Evolutionary conservation across 2,329 filamentous ascomycete species (phyloP).

Genomic region (Immersiporthe knoxdaviesiana): DNA sequence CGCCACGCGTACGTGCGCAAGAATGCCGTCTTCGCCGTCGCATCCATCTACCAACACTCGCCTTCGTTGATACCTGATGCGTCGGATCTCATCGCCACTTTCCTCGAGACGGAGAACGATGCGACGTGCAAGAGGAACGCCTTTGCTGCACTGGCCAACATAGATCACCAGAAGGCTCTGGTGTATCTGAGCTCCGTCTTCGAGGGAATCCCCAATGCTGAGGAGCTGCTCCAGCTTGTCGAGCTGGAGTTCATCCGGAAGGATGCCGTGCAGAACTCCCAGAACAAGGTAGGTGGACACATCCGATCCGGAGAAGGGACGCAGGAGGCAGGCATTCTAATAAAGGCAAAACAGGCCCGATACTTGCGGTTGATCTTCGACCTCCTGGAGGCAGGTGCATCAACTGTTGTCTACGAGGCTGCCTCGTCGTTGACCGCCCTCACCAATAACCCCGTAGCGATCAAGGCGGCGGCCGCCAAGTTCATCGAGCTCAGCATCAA

Average conservation of each 20-base stretch:
- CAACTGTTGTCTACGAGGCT: slow-evolving; percentile 96
- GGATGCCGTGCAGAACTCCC: slow-evolving; percentile 90
- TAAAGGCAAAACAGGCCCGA: slow-evolving; percentile 63
- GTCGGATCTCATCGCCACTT: slow-evolving; percentile 85
- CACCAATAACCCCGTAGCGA: slow-evolving; percentile 94
- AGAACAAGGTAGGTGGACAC: slow-evolving; percentile 75
- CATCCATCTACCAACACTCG: slow-evolving; percentile 89
- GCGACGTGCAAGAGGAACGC: slow-evolving; percentile 97
- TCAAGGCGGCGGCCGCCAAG: slow-evolving; percentile 93
- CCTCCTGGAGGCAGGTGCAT: slow-evolving; percentile 87
- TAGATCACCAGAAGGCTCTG: slow-evolving; percentile 91
- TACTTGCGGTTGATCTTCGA: slow-evolving; percentile 97
- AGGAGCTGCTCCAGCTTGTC: slow-evolving; percentile 89
- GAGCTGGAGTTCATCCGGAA: slow-evolving; percentile 98
- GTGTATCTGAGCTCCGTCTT: slow-evolving; percentile 88
- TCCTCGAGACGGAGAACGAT: slow-evolving; percentile 89
- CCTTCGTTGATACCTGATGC: slow-evolving; percentile 94
- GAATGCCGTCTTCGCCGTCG: slow-evolving; percentile 93
- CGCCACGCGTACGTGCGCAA: slow-evolving; percentile 97
- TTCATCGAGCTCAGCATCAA: slow-evolving; percentile 98
- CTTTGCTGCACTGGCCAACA: slow-evolving; percentile 86
- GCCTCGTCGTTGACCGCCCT: slow-evolving; percentile 92
- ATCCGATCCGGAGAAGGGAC: neutral
- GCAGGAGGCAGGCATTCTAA: slow-evolving; percentile 34
- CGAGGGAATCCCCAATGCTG: slow-evolving; percentile 90